Evolutionary conservation across 768 basidiomycete species (phyloP), one percentile per base, ranked within the genome.

Genomic region (Rhizopogon roseolus): DNA sequence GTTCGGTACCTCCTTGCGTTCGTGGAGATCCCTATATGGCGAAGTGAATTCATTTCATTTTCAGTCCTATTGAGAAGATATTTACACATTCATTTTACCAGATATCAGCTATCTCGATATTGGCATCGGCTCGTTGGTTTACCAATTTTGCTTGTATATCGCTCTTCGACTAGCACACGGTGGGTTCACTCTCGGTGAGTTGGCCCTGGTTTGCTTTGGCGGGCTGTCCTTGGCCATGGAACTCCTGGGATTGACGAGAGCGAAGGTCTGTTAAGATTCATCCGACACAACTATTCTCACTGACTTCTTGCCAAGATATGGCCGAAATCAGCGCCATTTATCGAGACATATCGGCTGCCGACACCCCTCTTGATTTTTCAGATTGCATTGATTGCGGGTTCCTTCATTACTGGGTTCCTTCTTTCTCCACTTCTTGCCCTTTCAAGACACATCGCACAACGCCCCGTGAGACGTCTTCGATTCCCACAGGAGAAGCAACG

Each of bases 111-210:
- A 80, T 57, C 82, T 90, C 53, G 95, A 98, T 62, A 76, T 90
- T 52, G 70, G 80, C 13, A 72, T 88, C 22, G 80, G 81, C 36
- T 84, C 92, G 2, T 64, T 89, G 41, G 93, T 95, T 71, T 97
- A 88, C 67, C 97, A 98, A 66, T 88, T 94, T 64, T 84, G 92
- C 49, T 75, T 98, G 43, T 99, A 98, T 68, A 77, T 89, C 44
- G 89, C 90, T 40, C 78, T 97, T 40, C 82, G 97, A 22, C 77
- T 99, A 41, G 95, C 94, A 4, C 89, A 97, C 62, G 82, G 89
- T n/a, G 91, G 90, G 10, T 95, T 98, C 71, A 98, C 95, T 0
- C 79, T 99, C 1, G 97, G 97, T 32, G 97, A 99, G 67, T 79
- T 98, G 16, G 88, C 87, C 25, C 71, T 98, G 25, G 90, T 96